Base-by-base conservation (phyloP, 768 basidiomycete genomes). In the Antrodiella citrinella region DNA sequence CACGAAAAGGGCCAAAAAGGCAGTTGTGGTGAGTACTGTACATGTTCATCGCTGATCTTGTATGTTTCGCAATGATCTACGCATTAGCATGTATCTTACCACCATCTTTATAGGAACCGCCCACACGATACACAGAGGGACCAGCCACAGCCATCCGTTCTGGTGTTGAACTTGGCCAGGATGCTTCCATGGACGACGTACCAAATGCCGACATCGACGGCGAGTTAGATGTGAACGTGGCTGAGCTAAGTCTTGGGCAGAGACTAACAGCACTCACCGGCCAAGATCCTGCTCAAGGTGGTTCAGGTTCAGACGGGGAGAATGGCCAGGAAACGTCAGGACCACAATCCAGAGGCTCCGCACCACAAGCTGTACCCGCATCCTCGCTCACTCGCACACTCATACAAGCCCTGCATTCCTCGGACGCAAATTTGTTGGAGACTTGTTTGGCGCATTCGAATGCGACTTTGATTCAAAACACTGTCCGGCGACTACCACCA, bases 371-470 rank as follows among this genome's bases (percentile, higher is more conserved):
- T n/a, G 65, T 82, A 18, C 89, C 93, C 30, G 82, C 91, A 1
- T 82, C 84, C 55, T 94, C 95, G 0, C 77, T 98, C 52, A 91
- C 95, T 22, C 84, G 92, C 49, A 94, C 95, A 22, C 76, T 99
- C 45, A 89, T 95, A 51, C 96, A 99, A 69, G 95, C 96, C 0
- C 69, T 99, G 22, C 96, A 99, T 65, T 97, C 96, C 1, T 85
- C 88, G 18, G 96, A 99, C 71, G 78, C 87, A 2, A 80, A 81
- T 9, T 71, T 98, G 30, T 70, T 98, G 52, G 91, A 96, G 62
- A 85, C 85, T 21, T 95, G 93, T 68, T 69, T 95, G 24, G 72
- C 80, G 1, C 89, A 97, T 66, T 86, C 91, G 15, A 84, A 94
- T 59, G 71, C 76, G n/a, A 65, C 71, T 2, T 72, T 99, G 44